A percentile compares a stretch with the other conserved stretches of the same genome.
These are phyloP conservation scores for Collariella sp. DNA, from an alignment of 495 filamentous ascomycete species.

Conservation along the genomic window DNA sequence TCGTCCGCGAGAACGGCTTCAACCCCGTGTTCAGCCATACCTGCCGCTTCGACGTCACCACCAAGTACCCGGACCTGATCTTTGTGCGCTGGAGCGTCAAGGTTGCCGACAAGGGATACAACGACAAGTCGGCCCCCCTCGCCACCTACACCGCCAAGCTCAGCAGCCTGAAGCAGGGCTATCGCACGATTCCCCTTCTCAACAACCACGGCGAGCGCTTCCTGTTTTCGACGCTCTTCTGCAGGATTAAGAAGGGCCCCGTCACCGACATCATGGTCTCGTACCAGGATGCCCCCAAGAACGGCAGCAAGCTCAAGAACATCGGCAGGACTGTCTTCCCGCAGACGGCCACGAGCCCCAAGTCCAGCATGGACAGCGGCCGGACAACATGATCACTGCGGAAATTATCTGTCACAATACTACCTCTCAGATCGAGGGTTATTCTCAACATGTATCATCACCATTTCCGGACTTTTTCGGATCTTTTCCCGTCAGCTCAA, in stretches of 20 bases:
- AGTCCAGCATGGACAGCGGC: constrained; percentile 38
- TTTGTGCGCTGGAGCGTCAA: constrained; percentile 92
- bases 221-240: constrained; percentile 90
- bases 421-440: background rate
- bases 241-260: constrained; percentile 62
- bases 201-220: constrained; percentile 84
- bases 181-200: constrained; percentile 89
- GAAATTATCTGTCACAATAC: background rate
- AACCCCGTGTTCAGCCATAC: constrained; percentile 71
- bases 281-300: constrained; percentile 32
- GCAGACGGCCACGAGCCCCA: constrained; percentile 34
- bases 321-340: constrained; percentile 42
- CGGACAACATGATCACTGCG: constrained; percentile 10
- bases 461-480: background rate
- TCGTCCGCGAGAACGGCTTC: constrained; percentile 81
- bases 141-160: constrained; percentile 91
- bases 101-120: constrained; percentile 62
- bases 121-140: constrained; percentile 55
- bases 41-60: constrained; percentile 69
- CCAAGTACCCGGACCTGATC: constrained; percentile 84
- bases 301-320: constrained; percentile 39
- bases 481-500: background rate
- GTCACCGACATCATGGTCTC: constrained; percentile 45
- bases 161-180: constrained; percentile 82
- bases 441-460: background rate